A percentile compares a stretch with the other conserved stretches of the same genome.
Evolutionary conservation across 2,329 filamentous ascomycete genomes (phyloP).

Genomic region (Fusarium sp.): DNA sequence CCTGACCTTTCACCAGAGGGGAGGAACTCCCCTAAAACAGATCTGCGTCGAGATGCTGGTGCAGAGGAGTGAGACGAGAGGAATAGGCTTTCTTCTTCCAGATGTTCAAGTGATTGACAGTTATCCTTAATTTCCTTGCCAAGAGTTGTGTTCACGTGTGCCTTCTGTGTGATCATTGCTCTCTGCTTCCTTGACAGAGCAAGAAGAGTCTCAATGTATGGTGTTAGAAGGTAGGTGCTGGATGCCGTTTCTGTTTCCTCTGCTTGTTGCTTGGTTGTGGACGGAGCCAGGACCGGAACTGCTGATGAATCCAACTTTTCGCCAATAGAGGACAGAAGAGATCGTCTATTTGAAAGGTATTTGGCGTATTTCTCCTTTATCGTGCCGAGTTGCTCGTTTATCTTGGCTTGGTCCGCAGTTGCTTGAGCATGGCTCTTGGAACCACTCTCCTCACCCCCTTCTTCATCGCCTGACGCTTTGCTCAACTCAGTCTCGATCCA

Average conservation of each 20-base stretch:
- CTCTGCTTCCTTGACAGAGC: slow-evolving; percentile 67
- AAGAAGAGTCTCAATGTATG: slow-evolving; percentile 67
- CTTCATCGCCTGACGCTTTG: slow-evolving; percentile 58
- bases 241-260: slow-evolving; percentile 34
- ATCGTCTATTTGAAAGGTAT: slow-evolving; percentile 63
- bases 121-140: slow-evolving; percentile 63
- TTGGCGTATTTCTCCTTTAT: slow-evolving; percentile 66
- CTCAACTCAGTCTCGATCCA: slow-evolving; percentile 74
- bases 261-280: slow-evolving; percentile 10
- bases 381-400: slow-evolving; percentile 55
- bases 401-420: slow-evolving; percentile 42
- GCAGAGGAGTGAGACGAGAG: slow-evolving; percentile 63
- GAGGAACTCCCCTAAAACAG: slow-evolving; percentile 59
- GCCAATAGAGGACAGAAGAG: slow-evolving; percentile 57
- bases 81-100: slow-evolving; percentile 72
- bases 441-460: slow-evolving; percentile 45
- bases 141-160: slow-evolving; percentile 64
- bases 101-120: slow-evolving; percentile 61
- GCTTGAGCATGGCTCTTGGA: slow-evolving; percentile 38
- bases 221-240: slow-evolving; percentile 60
- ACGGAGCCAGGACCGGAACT: slow-evolving; percentile 34
- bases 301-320: slow-evolving; percentile 48
- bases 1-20: slow-evolving; percentile 53
- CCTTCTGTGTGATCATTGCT: slow-evolving; percentile 66
- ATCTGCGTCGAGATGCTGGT: slow-evolving; percentile 48